Evolutionary conservation across 2,329 filamentous ascomycete genomes (phyloP).

Genomic region (Sordariomycetes sp.): DNA sequence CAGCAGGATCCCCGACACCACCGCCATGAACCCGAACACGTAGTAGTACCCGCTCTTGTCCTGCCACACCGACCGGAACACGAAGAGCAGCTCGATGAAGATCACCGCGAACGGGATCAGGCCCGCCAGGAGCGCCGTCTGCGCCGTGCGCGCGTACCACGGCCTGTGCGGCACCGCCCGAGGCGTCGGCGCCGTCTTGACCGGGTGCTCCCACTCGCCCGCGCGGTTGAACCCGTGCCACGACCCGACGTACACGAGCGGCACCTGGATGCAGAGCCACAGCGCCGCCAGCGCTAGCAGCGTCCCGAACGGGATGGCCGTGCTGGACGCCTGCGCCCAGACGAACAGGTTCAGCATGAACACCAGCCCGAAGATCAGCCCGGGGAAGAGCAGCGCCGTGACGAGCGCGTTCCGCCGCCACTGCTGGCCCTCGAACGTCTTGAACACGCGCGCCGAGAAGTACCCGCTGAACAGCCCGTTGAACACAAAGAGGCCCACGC

Average conservation of each 20-base stretch:
- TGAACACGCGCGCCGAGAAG: slow-evolving; percentile 74
- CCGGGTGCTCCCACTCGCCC: slow-evolving; percentile 68
- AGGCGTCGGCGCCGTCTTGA: slow-evolving; percentile 60
- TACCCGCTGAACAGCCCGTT: slow-evolving; percentile 80
- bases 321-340: slow-evolving; percentile 82
- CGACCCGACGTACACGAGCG: slow-evolving; percentile 70
- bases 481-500: slow-evolving; percentile 71
- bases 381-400: slow-evolving; percentile 70
- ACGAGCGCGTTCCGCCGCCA: slow-evolving; percentile 68
- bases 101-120: slow-evolving; percentile 78
- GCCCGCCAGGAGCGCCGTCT: slow-evolving; percentile 60
- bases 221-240: slow-evolving; percentile 64
- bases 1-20: slow-evolving; percentile 61
- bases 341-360: slow-evolving; percentile 83
- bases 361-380: slow-evolving; percentile 61
- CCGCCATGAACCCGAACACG: slow-evolving; percentile 74
- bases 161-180: slow-evolving; percentile 65
- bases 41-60: slow-evolving; percentile 91
- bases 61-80: slow-evolving; percentile 81
- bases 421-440: slow-evolving; percentile 66
- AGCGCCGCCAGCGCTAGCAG: slow-evolving; percentile 61
- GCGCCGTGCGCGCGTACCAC: slow-evolving; percentile 61
- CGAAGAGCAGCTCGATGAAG: slow-evolving; percentile 78
- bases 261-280: slow-evolving; percentile 80
- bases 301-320: slow-evolving; percentile 74